phyloP scores from a whole-genome alignment of 805 yeast genomes.

The Pichia eremophila region DNA sequence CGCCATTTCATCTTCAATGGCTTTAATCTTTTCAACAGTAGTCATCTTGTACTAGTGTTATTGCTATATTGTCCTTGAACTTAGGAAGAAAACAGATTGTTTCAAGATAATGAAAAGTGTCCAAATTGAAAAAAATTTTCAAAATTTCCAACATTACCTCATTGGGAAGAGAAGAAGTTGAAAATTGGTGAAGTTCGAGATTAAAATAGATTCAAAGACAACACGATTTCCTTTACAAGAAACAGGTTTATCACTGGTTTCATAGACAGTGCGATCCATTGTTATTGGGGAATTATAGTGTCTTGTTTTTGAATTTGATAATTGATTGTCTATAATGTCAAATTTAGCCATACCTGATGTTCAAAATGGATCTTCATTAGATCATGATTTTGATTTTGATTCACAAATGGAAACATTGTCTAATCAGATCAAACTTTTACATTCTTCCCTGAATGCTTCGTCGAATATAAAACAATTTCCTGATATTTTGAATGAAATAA shows the following conservation, averaged over 20 bases:
- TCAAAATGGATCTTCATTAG: too few species aligned
- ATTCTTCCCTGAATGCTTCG: slow-evolving; percentile 9
- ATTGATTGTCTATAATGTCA: too few species aligned
- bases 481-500: slow-evolving; percentile 17
- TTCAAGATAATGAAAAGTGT: too few species aligned
- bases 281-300: too few species aligned
- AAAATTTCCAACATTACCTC: neutral
- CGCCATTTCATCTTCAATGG: slow-evolving; percentile 97
- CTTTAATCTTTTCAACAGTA: slow-evolving; percentile 66
- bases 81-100: too few species aligned
- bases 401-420: neutral
- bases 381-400: neutral
- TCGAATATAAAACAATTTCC: slow-evolving; percentile 16
- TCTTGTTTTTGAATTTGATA: too few species aligned
- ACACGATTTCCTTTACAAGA: too few species aligned
- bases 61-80: neutral
- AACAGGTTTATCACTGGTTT: too few species aligned
- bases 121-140: neutral
- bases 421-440: neutral
- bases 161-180: neutral
- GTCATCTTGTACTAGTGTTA: slow-evolving; percentile 34
- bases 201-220: too few species aligned
- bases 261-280: too few species aligned
- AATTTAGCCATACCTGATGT: too few species aligned
- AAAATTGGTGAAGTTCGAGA: too few species aligned